Evolutionary conservation across 345 rosid genomes (phyloP), one percentile per base, ranked within the genome.

Genomic region (Psidium friedrichsthalianum): DNA sequence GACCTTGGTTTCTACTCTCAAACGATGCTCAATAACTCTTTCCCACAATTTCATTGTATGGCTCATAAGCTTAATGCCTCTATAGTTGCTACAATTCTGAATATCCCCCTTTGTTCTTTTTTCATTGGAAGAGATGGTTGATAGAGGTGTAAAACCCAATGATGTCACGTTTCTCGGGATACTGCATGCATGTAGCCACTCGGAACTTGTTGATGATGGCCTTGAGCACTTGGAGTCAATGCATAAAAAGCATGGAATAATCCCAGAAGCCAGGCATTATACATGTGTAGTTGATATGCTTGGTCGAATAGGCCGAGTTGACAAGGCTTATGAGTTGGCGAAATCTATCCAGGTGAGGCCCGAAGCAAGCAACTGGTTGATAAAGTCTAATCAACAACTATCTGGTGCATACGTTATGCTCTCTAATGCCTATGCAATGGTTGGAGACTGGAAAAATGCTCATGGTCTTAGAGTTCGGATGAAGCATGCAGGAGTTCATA

Each of bases 271-370:
- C 74, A 95, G 89, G 91, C 98, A 96, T 87, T 93, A 93, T 86
- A 91, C 90, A 22, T 96, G 99, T 83, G 91, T 92, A 85, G 97
- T 94, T 56, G 98, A 96, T 84, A 96, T 96, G 96, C 92, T 95
- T 27, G 89, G 95, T 56, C 94, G 99, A 89, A 86, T 83, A 44
- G 98, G 98, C 36, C 94, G 92, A 86, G 86, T 96, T 49, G 97
- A 94, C 32, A 94, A 92, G 87, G 99, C 98, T 56, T 90, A 88
- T 87, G 86, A 55, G 10, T 86, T 96, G 82, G 97, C 97, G 3
- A 92, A 89, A 82, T 92, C 90, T 6, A 85, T 91, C n/a, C 55
- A 85, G 85, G 92, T 88, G 42, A 87, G 89, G 56, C 82, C 88
- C 10, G 87, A 85, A 84, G 93, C 97, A 5, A 89, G 94, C 83